Conservation (phyloP, 2,329 filamentous ascomycete genomes). For the Cyclaneusma minus region DNA sequence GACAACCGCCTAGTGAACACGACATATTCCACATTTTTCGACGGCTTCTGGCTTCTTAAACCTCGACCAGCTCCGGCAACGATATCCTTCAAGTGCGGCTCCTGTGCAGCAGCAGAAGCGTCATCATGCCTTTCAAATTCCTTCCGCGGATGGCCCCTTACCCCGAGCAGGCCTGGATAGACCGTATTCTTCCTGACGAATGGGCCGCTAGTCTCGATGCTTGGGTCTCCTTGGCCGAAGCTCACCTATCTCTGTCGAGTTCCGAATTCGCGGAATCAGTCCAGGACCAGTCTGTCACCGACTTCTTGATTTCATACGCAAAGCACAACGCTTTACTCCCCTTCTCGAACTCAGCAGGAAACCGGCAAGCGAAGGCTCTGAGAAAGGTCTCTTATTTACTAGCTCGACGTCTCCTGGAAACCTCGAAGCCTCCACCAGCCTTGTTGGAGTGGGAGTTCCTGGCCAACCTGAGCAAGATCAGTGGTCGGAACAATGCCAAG, state of each 20-base stretch:
- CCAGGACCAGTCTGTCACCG: conserved; percentile 40
- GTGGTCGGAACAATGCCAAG: conserved; percentile 44
- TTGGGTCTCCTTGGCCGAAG: conserved; percentile 54
- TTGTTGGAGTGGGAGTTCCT: conserved; percentile 54
- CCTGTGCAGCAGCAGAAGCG: background rate
- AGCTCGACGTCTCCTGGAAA: conserved; percentile 36
- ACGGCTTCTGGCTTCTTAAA: too few species aligned
- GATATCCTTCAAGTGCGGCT: background rate
- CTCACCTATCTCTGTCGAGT: conserved; percentile 44
- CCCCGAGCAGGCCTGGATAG: conserved; percentile 51
- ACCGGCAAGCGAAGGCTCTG: conserved; percentile 29
- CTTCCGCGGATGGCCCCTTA: conserved; percentile 66
- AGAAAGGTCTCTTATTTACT: conserved; percentile 51
- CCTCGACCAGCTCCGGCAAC: too few species aligned
- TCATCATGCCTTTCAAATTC: conserved; percentile 13
- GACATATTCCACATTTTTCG: too few species aligned
- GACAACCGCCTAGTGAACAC: too few species aligned
- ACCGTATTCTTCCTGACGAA: conserved; percentile 49
- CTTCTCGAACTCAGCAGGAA: background rate
- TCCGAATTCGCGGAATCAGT: conserved; percentile 35
- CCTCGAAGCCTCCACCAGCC: conserved; percentile 23
- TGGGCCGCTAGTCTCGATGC: conserved; percentile 66
- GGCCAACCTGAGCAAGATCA: conserved; percentile 49
- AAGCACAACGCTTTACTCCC: conserved; percentile 29
- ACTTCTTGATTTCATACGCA: conserved; percentile 55